Evolutionary conservation across 306 rosid species (phyloP).

Genomic region (Heteromeles arbutifolia): DNA sequence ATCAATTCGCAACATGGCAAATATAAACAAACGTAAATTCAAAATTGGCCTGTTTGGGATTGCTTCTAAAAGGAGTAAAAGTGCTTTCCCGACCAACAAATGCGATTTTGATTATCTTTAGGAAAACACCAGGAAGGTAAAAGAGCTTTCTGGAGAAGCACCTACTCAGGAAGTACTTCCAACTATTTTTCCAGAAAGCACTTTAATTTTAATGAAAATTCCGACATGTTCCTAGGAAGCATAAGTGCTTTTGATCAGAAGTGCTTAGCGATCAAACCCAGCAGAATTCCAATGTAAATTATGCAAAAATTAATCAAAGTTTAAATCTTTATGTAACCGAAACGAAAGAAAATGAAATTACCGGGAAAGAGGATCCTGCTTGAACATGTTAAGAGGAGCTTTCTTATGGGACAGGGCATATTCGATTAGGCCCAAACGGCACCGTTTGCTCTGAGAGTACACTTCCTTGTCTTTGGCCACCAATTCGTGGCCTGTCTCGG

Average conservation of each 20-base stretch:
- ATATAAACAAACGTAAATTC: neutral
- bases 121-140: no score
- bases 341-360: slow-evolving; percentile 9
- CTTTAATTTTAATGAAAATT: no score
- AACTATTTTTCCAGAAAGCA: no score
- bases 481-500: slow-evolving; percentile 76
- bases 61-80: no score
- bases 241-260: no score
- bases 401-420: slow-evolving; percentile 50
- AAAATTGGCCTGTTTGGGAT: neutral
- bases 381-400: slow-evolving; percentile 79
- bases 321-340: neutral
- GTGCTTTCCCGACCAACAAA: no score
- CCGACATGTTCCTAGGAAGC: no score
- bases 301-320: neutral
- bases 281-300: no score
- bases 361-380: slow-evolving; percentile 76
- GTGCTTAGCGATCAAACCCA: no score
- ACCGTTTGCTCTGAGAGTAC: slow-evolving; percentile 71
- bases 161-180: no score
- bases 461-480: slow-evolving; percentile 52
- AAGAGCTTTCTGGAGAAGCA: no score
- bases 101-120: no score
- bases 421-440: slow-evolving; percentile 85
- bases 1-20: neutral